These are phyloP conservation scores for Paxillus rubicundulus DNA, from an alignment of 768 basidiomycete species.

Conservation along the genomic window DNA sequence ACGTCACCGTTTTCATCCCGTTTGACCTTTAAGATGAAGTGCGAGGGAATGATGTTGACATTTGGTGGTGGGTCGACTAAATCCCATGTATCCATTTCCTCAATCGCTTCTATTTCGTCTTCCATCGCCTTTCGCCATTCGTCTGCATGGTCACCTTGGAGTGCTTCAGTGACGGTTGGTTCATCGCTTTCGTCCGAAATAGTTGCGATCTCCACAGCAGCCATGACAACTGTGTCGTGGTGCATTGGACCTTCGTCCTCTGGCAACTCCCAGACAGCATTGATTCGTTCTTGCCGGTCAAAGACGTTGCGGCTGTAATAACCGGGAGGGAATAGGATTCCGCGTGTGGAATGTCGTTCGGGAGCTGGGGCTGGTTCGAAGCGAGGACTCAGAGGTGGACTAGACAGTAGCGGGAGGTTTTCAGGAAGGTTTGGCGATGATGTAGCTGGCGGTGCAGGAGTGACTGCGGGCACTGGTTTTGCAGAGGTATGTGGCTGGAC, in stretches of 20 bases:
- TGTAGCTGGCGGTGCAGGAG: no score
- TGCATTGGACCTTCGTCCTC: neutral
- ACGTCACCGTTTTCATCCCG: neutral
- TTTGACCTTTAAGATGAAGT: constrained; percentile 1
- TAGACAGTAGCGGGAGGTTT: no score
- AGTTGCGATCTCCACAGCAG: neutral
- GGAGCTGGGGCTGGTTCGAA: neutral
- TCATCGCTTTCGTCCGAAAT: neutral
- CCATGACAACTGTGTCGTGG: neutral
- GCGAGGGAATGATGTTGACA: neutral
- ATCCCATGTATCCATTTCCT: neutral
- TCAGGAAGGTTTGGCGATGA: no score
- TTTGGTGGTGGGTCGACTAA: neutral
- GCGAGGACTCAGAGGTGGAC: no score
- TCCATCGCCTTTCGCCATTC: constrained; percentile 1
- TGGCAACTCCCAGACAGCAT: neutral
- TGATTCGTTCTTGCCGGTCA: neutral
- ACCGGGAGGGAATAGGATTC: neutral
- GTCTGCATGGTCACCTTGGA: neutral
- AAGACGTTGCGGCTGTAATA: neutral
- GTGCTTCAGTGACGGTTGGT: neutral
- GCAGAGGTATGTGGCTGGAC: no score
- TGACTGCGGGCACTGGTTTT: no score
- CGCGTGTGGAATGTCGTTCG: neutral
- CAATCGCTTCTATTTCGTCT: neutral